Percentiles rank a stretch among this genome's conserved stretches.
phyloP scores from a whole-genome alignment of 768 basidiomycete genomes.

The Trametes coccinea region DNA sequence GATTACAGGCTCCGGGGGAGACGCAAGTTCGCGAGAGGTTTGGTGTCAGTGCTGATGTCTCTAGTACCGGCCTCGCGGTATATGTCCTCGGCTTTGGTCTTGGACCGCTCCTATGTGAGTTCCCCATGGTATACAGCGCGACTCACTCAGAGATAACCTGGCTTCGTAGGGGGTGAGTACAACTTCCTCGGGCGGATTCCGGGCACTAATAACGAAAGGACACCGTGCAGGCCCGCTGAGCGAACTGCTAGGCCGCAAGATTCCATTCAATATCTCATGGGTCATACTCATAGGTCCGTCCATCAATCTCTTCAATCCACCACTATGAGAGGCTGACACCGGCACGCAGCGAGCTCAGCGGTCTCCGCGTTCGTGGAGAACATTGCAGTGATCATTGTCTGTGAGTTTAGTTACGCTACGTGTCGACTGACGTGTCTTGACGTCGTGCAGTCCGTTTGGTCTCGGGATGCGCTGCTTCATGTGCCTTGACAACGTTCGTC shows the following conservation, averaged over 20 bases:
- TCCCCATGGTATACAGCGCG: not conserved
- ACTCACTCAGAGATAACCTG: too few relatives aligned
- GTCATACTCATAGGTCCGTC: slow-evolving; percentile 16
- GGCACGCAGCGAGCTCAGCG: slow-evolving; percentile 4
- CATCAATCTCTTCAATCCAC: too few relatives aligned
- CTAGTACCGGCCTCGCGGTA: slow-evolving; percentile 25
- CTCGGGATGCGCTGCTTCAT: slow-evolving; percentile 18
- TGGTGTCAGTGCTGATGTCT: slow-evolving; percentile 18
- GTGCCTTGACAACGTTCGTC: slow-evolving; percentile 18
- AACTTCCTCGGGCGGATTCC: too few relatives aligned
- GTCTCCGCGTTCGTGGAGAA: slow-evolving; percentile 21
- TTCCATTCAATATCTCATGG: slow-evolving; percentile 20
- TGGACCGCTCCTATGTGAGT: slow-evolving; percentile 24
- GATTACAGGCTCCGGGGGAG: slow-evolving; percentile 25
- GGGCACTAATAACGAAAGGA: too few relatives aligned
- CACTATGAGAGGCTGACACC: too few relatives aligned
- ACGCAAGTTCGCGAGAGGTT: slow-evolving; percentile 20
- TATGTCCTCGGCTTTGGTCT: slow-evolving; percentile 27
- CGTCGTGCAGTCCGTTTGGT: slow-evolving; percentile 20
- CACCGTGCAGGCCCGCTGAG: slow-evolving; percentile 18
- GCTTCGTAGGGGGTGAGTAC: too few relatives aligned
- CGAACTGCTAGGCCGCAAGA: slow-evolving; percentile 20
- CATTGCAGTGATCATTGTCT: slow-evolving; percentile 19
- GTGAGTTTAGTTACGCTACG: not conserved
- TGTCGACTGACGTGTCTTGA: not conserved